Evolutionary conservation across 2,329 filamentous ascomycete species (phyloP).

Genomic region (Sarocladiaceae sp.): DNA sequence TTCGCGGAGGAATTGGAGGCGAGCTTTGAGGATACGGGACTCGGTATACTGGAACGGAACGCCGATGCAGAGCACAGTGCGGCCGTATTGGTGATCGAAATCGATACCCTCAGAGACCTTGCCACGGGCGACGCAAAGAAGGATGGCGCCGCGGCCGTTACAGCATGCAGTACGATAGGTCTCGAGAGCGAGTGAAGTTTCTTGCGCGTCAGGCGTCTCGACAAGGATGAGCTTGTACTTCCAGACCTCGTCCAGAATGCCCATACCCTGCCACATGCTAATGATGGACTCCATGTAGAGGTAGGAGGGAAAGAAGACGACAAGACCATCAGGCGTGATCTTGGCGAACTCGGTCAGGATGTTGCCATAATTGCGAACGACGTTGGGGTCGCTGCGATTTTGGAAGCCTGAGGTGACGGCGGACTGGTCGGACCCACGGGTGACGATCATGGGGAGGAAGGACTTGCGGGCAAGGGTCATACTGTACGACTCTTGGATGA

Average conservation of each 20-base stretch:
- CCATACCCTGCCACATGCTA: conserved; percentile 99
- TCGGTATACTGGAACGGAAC: conserved; percentile 99
- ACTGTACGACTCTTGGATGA: conserved; percentile 92
- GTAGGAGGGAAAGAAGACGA: conserved; percentile 99
- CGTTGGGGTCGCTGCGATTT: conserved; percentile 88
- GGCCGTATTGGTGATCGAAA: conserved; percentile 97
- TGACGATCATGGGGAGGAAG: conserved; percentile 98
- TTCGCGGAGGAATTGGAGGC: conserved; percentile 92
- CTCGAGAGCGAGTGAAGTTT: conserved; percentile 90
- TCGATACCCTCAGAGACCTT: conserved; percentile 98
- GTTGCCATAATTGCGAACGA: conserved; percentile 95
- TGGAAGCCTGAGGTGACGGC: conserved; percentile 91
- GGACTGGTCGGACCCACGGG: conserved; percentile 87
- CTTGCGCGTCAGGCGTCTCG: conserved; percentile 94
- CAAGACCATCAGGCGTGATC: conserved; percentile 91
- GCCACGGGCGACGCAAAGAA: conserved; percentile 91
- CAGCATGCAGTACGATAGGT: conserved; percentile 97
- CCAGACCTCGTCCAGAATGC: conserved; percentile 95
- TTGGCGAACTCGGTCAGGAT: conserved; percentile 92
- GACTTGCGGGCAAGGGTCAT: conserved; percentile 93
- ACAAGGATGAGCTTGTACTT: conserved; percentile 98
- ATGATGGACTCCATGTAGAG: conserved; percentile 99
- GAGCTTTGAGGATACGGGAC: conserved; percentile 90
- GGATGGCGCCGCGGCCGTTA: conserved; percentile 87
- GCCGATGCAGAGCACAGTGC: conserved; percentile 91